phyloP scores from a whole-genome alignment of 2,329 filamentous ascomycete genomes.

The Penicillium sp. region DNA sequence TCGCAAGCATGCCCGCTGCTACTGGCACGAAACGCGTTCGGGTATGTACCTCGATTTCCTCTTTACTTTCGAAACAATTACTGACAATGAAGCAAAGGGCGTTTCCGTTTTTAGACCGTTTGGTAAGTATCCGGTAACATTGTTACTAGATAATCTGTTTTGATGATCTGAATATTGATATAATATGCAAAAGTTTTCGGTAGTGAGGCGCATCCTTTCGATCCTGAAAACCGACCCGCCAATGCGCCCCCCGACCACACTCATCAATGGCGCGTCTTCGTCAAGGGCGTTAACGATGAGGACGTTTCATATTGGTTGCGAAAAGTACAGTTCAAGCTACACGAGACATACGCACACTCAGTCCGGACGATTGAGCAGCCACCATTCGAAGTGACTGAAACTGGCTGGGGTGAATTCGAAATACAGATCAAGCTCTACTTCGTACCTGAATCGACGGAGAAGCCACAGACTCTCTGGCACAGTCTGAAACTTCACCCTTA shows the following conservation, averaged over 20 bases:
- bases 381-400: slow-evolving; percentile 82
- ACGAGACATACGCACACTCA: slow-evolving; percentile 92
- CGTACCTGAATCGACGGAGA: slow-evolving; percentile 79
- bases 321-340: slow-evolving; percentile 96
- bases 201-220: slow-evolving; percentile 74
- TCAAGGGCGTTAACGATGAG: slow-evolving; percentile 82
- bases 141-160: neutral
- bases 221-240: slow-evolving; percentile 69
- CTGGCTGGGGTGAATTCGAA: slow-evolving; percentile 97
- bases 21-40: slow-evolving; percentile 53
- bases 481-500: slow-evolving; percentile 88
- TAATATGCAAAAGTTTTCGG: slow-evolving; percentile 60
- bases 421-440: slow-evolving; percentile 96
- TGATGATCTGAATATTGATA: neutral
- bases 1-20: slow-evolving; percentile 48
- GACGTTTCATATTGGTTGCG: slow-evolving; percentile 95
- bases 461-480: slow-evolving; percentile 93
- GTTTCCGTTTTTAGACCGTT: slow-evolving; percentile 47
- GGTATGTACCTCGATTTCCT: slow-evolving; percentile 27
- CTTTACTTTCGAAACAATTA: neutral
- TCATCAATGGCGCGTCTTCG: slow-evolving; percentile 93
- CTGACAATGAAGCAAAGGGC: slow-evolving; percentile 32
- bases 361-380: slow-evolving; percentile 78
- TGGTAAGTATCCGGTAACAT: slow-evolving; percentile 26
- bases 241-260: slow-evolving; percentile 85